Evolutionary conservation across 148 eudicot species (phyloP).

Genomic region (Vaccinium macrocarpon): DNA sequence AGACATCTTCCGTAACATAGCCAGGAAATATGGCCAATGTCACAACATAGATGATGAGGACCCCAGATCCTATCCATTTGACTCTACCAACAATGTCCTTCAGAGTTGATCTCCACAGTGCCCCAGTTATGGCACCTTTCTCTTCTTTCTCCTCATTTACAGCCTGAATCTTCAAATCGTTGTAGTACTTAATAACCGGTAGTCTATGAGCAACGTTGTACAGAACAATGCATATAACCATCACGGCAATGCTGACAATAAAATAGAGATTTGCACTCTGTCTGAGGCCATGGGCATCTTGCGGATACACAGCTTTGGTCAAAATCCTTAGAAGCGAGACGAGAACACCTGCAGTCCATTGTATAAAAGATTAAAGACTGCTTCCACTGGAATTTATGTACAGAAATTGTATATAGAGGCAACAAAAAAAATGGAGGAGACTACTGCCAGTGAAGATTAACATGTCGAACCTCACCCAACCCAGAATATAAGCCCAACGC

Average conservation of each 20-base stretch:
- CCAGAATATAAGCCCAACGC: neutral
- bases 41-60: constrained; percentile 60
- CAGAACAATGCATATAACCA: constrained; percentile 68
- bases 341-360: constrained; percentile 66
- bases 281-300: constrained; percentile 69
- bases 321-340: constrained; percentile 75
- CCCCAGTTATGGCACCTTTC: constrained; percentile 43
- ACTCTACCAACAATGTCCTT: constrained; percentile 68
- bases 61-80: constrained; percentile 74
- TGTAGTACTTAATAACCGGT: constrained; percentile 79
- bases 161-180: constrained; percentile 64
- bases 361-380: neutral
- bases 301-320: constrained; percentile 82
- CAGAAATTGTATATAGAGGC: neutral
- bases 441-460: neutral
- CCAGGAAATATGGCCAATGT: constrained; percentile 92
- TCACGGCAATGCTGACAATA: constrained; percentile 61
- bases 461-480: neutral
- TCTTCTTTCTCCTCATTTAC: constrained; percentile 54
- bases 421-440: neutral
- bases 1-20: constrained; percentile 87
- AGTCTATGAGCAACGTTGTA: constrained; percentile 72
- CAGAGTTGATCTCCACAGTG: constrained; percentile 59
- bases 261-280: constrained; percentile 88
- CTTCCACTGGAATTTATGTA: neutral